Base-by-base conservation (phyloP, 2,329 filamentous ascomycete species). In the Talaromyces sp. region DNA sequence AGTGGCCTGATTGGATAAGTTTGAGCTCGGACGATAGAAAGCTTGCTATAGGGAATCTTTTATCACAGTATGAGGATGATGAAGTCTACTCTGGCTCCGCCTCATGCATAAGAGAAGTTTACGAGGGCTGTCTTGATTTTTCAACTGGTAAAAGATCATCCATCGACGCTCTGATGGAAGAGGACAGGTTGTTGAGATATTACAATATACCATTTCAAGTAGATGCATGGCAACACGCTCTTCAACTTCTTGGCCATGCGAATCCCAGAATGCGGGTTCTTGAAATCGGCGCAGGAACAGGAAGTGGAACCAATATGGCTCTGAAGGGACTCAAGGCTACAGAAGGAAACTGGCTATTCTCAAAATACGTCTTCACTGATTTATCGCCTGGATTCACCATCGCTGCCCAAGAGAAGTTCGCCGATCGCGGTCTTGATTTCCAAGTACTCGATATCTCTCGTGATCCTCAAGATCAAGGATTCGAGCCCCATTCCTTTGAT, bases 311-410 rank as follows among this genome's bases (percentile, higher is more conserved):
- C 2, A 39, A 33, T 2, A 49, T 40, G n/a, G 44, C 41, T 2
- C 37, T 62, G 10, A 22, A 49, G 10, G 29, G 39, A 27, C 33
- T 62, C 3, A 39, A 51, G n/a, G 30, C 49, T 7, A 3, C 7
- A 8, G 5, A 51, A 0, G 41, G 33, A 5, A 20, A 9, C 9
- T 49, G 41, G 4, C 37, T 49, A 17, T 62, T 56, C 20, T 47
- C 51, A 0, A 29, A 47, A 13, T 62, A 59, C 24, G 16, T 49
- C 19, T 61, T 59, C 29, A 61, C 58, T n/a, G 60, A 62, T 39
- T 56, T 59, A 7, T 57, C 56, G 1, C 47, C 51, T 0, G 53
- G 47, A 0, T 59, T 56, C 14, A 49, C 55, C 13, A 10, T 17
- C 1, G 10, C 51, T 1, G 58, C 58, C 3, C 13, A 53, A 51